phyloP scores from a whole-genome alignment of 2,329 filamentous ascomycete species.

The Phyllosticta paracitricarpa region DNA sequence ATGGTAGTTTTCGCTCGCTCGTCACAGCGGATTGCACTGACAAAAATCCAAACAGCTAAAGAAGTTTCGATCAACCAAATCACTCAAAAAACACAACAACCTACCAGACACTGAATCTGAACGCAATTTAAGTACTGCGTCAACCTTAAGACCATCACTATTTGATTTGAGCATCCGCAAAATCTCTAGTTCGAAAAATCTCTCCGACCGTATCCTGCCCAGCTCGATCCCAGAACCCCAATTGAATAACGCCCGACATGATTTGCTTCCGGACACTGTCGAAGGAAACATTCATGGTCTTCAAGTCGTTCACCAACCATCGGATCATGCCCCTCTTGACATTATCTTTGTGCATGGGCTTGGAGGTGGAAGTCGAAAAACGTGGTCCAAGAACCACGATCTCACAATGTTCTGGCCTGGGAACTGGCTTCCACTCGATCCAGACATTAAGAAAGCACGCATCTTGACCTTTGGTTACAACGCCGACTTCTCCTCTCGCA shows the following conservation, averaged over 20 bases:
- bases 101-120: neutral
- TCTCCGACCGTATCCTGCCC: no score
- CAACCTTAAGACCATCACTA: no score
- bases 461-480: slow-evolving; percentile 29
- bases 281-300: neutral
- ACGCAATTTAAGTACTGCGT: no score
- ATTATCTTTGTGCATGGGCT: slow-evolving; percentile 28
- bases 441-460: slow-evolving; percentile 17
- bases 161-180: no score
- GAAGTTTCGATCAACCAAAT: neutral
- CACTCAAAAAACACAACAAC: neutral
- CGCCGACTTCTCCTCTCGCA: slow-evolving; percentile 16
- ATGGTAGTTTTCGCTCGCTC: no score
- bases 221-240: no score
- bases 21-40: no score
- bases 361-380: slow-evolving; percentile 21
- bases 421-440: slow-evolving; percentile 21
- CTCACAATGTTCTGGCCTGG: slow-evolving; percentile 23
- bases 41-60: no score
- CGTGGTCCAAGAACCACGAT: slow-evolving; percentile 24
- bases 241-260: no score
- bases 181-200: no score
- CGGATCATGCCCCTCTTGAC: slow-evolving; percentile 13
- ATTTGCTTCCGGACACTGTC: no score
- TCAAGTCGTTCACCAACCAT: slow-evolving; percentile 5